These are phyloP conservation scores for Lodderomyces theae DNA, from an alignment of 1,139 yeast species.

Conservation along the genomic window DNA sequence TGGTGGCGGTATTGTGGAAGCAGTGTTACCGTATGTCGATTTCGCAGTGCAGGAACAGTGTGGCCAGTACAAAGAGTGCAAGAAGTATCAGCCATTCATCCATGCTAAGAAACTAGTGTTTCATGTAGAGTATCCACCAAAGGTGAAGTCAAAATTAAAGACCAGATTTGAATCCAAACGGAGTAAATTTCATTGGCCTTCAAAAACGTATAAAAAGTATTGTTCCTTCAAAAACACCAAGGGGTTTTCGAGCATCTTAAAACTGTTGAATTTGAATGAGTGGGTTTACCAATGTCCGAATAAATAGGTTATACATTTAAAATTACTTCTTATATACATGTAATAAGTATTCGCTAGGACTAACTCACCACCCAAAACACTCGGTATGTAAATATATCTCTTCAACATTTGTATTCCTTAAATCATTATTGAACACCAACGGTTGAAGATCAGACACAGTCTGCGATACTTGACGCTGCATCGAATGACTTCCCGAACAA, in stretches of 20 bases:
- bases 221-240: constrained; percentile 13
- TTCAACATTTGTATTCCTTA: constrained; percentile 27
- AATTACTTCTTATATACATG: no score
- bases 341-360: no score
- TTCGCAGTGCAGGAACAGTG: constrained; percentile 23
- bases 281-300: constrained; percentile 14
- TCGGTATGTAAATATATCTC: constrained; percentile 61
- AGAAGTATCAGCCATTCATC: constrained; percentile 15
- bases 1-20: constrained; percentile 18
- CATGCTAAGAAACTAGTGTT: constrained; percentile 18
- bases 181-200: constrained; percentile 9
- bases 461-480: constrained; percentile 44
- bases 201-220: constrained; percentile 8
- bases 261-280: constrained; percentile 19
- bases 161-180: constrained; percentile 8
- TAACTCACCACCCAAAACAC: constrained; percentile 62
- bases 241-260: constrained; percentile 20
- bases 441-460: constrained; percentile 41
- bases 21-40: constrained; percentile 16
- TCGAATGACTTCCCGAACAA: constrained; percentile 49
- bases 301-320: not conserved
- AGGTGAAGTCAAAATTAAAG: not conserved
- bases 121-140: constrained; percentile 22
- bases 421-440: constrained; percentile 30
- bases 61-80: constrained; percentile 20